A percentile compares a stretch with the other conserved stretches of the same genome.
Conservation (phyloP, 352 stramenopile species). For the Pythium plurisporium region DNA sequence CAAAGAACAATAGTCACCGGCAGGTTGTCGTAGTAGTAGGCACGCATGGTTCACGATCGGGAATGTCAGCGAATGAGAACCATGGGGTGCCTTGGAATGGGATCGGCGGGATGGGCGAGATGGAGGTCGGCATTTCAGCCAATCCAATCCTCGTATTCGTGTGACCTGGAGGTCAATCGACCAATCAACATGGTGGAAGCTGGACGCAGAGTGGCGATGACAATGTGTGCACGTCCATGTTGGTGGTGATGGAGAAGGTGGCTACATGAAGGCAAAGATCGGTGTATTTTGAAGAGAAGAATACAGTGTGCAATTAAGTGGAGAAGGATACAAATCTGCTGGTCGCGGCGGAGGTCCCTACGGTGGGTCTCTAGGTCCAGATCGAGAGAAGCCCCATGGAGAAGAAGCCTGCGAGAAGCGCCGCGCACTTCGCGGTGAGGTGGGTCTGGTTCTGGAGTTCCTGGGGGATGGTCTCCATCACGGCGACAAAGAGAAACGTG, state of each 20-base stretch:
- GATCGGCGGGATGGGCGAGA: background rate
- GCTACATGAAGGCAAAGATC: background rate
- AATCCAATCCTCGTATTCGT: constrained; percentile 1
- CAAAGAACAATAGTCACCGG: constrained; percentile 1
- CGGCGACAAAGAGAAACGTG: constrained; percentile 77
- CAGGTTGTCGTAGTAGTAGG: constrained; percentile 27
- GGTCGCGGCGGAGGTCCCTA: too few relatives aligned
- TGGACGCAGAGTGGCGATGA: too few relatives aligned
- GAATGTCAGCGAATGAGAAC: constrained; percentile 15
- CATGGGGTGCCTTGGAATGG: background rate
- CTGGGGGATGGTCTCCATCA: constrained; percentile 80
- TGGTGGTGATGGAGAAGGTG: too few relatives aligned
- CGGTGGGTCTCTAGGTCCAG: constrained; percentile 44
- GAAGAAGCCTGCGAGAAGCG: constrained; percentile 51
- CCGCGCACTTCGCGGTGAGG: constrained; percentile 47
- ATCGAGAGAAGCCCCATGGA: constrained; percentile 67
- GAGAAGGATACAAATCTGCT: too few relatives aligned
- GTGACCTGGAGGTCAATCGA: constrained; percentile 16
- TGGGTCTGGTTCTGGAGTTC: constrained; percentile 57
- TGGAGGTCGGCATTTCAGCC: constrained; percentile 3
- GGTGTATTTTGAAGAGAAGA: too few relatives aligned
- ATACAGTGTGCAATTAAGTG: too few relatives aligned
- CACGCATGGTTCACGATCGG: constrained; percentile 6
- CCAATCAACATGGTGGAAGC: constrained; percentile 18
- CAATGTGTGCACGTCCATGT: too few relatives aligned